These are phyloP conservation scores for Diatrype stigma DNA, from an alignment of 2,329 filamentous ascomycete genomes.

Conservation along the genomic window DNA sequence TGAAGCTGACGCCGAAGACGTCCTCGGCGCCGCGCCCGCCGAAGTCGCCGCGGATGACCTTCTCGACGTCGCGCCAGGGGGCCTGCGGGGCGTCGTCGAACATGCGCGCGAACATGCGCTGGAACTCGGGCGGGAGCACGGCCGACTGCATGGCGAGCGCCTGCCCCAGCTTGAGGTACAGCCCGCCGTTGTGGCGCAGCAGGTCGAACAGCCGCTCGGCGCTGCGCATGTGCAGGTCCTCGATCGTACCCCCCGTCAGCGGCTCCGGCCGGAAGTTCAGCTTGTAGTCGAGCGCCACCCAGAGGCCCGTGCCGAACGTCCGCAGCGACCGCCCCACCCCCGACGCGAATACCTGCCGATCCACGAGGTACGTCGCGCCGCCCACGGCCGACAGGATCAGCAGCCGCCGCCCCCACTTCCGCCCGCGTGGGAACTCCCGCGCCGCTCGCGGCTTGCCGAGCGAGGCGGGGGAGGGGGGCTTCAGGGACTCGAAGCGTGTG, in stretches of 20 bases:
- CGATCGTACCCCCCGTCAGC: constrained; percentile 66
- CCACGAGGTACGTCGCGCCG: constrained; percentile 62
- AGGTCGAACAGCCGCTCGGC: constrained; percentile 80
- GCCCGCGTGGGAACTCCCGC: constrained; percentile 65
- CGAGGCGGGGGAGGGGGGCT: constrained; percentile 73
- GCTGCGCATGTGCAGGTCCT: constrained; percentile 76
- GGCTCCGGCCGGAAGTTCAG: constrained; percentile 87
- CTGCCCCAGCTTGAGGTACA: constrained; percentile 97
- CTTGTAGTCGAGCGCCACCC: constrained; percentile 91
- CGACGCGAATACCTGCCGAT: constrained; percentile 73
- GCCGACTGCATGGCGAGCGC: constrained; percentile 98
- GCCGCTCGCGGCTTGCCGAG: constrained; percentile 68
- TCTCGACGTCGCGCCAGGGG: constrained; percentile 78
- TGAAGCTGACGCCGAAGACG: constrained; percentile 86
- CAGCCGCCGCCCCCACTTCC: constrained; percentile 75
- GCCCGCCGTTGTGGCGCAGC: constrained; percentile 78
- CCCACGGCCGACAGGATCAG: constrained; percentile 55
- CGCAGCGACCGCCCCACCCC: constrained; percentile 73
- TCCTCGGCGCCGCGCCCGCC: constrained; percentile 78
- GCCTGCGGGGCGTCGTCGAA: constrained; percentile 98
- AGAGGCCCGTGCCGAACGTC: constrained; percentile 74
- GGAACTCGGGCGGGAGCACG: constrained; percentile 87
- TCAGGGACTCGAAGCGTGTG: constrained; percentile 58
- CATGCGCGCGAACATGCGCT: constrained; percentile 93
- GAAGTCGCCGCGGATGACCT: constrained; percentile 85